Evolutionary conservation across 1,139 yeast genomes (phyloP), one percentile per base, ranked within the genome.

Genomic region (Candida pseudocylindracea): DNA sequence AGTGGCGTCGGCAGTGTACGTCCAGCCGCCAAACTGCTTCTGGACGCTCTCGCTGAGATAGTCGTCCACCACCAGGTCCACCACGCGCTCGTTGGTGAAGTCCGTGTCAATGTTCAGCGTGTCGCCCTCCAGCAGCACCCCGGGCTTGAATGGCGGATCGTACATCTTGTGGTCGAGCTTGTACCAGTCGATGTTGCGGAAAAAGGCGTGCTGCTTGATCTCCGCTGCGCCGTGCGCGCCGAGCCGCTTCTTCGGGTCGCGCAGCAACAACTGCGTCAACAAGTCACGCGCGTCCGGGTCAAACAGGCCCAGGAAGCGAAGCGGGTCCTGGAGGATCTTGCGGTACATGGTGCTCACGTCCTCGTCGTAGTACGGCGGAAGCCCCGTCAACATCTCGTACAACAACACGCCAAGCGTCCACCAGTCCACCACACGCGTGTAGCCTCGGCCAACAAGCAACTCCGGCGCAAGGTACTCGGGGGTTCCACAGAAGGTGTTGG

Each of bases 11-110:
- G 88, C 94, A 35, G 80, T 81, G 51, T 83, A 85, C 2, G 95
- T 85, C 98, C 98, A 88, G 4, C 98, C 96, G 33, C 94, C 96
- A 60, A 88, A 88, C 54, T 88, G 96, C 48, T 78, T 74, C 52
- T 88, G 98, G 15, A 88, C 93, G 42, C 85, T 71, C 45, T 79
- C 93, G 50, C 81, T 79, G 53, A 71, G 66, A 42, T 67, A 79
- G 47, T 83, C 93, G 49, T 85, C 93, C 24, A 85, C 95, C 10
- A 88, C 96, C 37, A 93, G 78, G 50, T 88, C 98, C 42, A 83
- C 78, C 5, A 98, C 96, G 43, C 76, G 72, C 45, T 88, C 96
- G 45, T 64, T 74, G 8, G 98, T 88, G 49, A 88, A 88, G 48
- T 83, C 96, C 38, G 72, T 70, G 49, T 85, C 95, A 46, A 88